Base-by-base conservation (phyloP, 2,329 filamentous ascomycete genomes). In the Diaporthe citri region DNA sequence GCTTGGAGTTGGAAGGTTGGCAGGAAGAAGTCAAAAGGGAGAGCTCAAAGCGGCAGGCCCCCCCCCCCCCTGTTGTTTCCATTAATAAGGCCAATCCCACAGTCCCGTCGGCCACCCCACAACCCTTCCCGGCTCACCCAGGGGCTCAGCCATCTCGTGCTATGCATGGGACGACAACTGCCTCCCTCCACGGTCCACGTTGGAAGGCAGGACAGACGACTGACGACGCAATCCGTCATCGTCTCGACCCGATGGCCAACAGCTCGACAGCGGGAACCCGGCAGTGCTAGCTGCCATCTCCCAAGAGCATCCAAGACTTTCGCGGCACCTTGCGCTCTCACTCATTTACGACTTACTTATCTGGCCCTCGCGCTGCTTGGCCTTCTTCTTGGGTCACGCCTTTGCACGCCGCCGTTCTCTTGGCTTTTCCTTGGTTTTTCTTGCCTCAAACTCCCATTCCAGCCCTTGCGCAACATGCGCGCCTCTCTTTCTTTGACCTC, bases 271-370 rank as follows among this genome's bases (percentile, higher is more conserved):
- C 28, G 56, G 34, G 34, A 60, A 25, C 34, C 22, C 22, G 56
- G 56, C 60, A 17, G 64, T 55, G 48, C 59, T 59, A 25, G 34
- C 48, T 69, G 66, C 36, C 46, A 10, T 12, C 22, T 28, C n/a
- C 46, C 46, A 46, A 56, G 59, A 73, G 51, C 25, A 8, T 43
- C 52, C 52, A 70, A 59, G 52, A 56, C 59, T 52, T 57, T 39
- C 31, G 28, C 28, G 51, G 48, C 59, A 67, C 41, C 51, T n/a
- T 39, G 15, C 28, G 52, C 43, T 46, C 72, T 62, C 13, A 48
- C 60, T 70, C 43, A 71, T 31, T 59, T 69, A 48, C 34, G 31
- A 69, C 64, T 69, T 69, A 69, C 64, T 69, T 55, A 69, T 69
- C 64, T 69, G 64, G 67, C 48, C 48, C 57, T 56, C 57, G 36